phyloP scores from a whole-genome alignment of 768 basidiomycete genomes.

The Lyophyllum shimeji region DNA sequence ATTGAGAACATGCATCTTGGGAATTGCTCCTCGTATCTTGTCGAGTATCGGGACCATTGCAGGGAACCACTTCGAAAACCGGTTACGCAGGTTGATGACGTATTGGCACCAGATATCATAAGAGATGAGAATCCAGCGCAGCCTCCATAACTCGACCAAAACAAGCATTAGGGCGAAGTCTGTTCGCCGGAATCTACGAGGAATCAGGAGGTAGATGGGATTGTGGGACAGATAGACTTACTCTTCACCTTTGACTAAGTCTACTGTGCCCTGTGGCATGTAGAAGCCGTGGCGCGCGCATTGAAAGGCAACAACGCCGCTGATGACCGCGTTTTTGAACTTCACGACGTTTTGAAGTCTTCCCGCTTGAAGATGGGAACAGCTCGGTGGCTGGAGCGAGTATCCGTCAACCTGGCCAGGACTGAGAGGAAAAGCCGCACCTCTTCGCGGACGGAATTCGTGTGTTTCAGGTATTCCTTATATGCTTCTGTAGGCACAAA shows the following conservation, averaged over 20 bases:
- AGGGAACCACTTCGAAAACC: neutral
- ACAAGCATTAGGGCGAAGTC: neutral
- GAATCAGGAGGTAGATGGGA: neutral
- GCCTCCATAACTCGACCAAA: neutral
- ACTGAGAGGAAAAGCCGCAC: neutral
- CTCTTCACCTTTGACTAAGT: too few relatives aligned
- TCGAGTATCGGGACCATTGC: neutral
- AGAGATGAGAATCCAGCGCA: neutral
- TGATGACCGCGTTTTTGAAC: neutral
- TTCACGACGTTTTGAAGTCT: neutral
- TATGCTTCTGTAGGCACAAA: slow-evolving; percentile 20
- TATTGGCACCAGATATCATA: neutral
- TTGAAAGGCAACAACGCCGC: neutral
- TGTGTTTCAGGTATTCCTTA: slow-evolving; percentile 15
- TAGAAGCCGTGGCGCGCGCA: neutral
- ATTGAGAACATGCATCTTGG: neutral
- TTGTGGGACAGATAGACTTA: too few relatives aligned
- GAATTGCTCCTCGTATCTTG: neutral
- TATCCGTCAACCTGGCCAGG: neutral
- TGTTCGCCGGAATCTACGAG: neutral
- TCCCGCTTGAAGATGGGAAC: too few relatives aligned
- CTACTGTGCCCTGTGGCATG: too few relatives aligned
- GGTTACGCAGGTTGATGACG: neutral
- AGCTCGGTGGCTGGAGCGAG: slow-evolving; percentile 8
- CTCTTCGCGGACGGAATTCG: neutral